phyloP scores from a whole-genome alignment of 352 stramenopile species.

The Globisporangium iwayamae region DNA sequence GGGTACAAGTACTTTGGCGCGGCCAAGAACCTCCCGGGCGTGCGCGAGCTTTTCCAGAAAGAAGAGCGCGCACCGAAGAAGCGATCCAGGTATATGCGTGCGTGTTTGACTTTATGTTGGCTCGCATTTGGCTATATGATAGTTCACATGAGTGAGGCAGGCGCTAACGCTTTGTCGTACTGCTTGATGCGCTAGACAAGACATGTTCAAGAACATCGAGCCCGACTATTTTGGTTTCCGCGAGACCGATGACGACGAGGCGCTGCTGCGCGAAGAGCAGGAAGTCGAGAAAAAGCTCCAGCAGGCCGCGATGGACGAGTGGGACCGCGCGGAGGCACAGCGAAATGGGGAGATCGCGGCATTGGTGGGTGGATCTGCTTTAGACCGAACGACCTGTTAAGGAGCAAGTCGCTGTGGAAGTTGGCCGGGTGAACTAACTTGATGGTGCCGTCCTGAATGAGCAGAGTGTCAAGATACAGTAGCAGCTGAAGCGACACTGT shows the following conservation, averaged over 20 bases:
- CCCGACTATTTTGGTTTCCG: constrained; percentile 80
- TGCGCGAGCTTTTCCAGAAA: constrained; percentile 93
- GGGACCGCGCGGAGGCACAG: constrained; percentile 45
- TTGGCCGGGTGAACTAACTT: too few species aligned
- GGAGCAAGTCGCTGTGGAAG: too few species aligned
- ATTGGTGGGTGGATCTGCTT: constrained; percentile 23
- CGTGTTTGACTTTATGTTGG: background rate
- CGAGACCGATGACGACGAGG: constrained; percentile 58
- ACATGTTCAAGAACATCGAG: constrained; percentile 92
- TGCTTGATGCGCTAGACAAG: constrained; percentile 24
- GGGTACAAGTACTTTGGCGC: constrained; percentile 98
- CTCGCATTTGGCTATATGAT: too few species aligned
- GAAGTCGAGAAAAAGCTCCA: constrained; percentile 40
- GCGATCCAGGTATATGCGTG: constrained; percentile 28
- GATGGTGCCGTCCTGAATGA: background rate
- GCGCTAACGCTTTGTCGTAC: background rate
- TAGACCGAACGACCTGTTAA: background rate
- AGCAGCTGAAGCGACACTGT: constrained; percentile 1
- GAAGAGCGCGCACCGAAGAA: constrained; percentile 57
- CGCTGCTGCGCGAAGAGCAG: constrained; percentile 42
- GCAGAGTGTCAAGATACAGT: constrained; percentile 17
- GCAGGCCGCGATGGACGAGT: constrained; percentile 48
- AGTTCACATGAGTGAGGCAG: background rate
- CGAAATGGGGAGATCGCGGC: constrained; percentile 34
- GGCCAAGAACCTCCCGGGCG: constrained; percentile 94